A percentile compares a stretch with the other conserved stretches of the same genome.
Evolutionary conservation across 2,329 filamentous ascomycete species (phyloP).

Genomic region (Botrytis porri): DNA sequence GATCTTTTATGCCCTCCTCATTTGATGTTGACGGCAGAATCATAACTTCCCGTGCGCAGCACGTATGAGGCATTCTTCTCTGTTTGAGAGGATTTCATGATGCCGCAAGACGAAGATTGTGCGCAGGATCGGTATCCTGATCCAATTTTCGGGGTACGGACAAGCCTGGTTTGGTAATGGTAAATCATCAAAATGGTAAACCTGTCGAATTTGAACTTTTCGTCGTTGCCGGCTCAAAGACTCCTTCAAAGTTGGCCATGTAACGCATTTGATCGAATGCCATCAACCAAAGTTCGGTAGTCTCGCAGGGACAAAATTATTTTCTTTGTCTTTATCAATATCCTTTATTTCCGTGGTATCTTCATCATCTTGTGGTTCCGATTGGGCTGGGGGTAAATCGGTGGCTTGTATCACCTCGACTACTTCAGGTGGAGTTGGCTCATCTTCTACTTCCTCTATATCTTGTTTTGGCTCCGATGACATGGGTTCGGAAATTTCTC

Average conservation of each 20-base stretch:
- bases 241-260: neutral
- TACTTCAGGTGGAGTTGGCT: conserved; percentile 9
- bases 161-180: conserved; percentile 68
- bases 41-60: neutral
- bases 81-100: conserved; percentile 63
- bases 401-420: neutral
- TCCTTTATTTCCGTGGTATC: neutral
- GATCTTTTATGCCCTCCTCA: neutral
- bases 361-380: neutral
- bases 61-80: conserved; percentile 57
- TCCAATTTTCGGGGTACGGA: conserved; percentile 73
- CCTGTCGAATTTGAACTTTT: conserved; percentile 72
- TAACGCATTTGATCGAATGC: neutral
- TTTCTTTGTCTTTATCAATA: conserved; percentile 21
- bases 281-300: conserved; percentile 51
- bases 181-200: conserved; percentile 60
- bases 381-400: neutral
- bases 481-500: conserved; percentile 27
- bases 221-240: conserved; percentile 54
- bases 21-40: neutral
- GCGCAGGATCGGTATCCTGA: conserved; percentile 81
- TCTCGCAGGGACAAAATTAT: conserved; percentile 55
- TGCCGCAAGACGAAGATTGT: conserved; percentile 82
- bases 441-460: conserved; percentile 18
- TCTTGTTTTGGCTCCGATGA: conserved; percentile 29